Evolutionary conservation across 148 eudicot species (phyloP).

Genomic region (Rhododendron molle): DNA sequence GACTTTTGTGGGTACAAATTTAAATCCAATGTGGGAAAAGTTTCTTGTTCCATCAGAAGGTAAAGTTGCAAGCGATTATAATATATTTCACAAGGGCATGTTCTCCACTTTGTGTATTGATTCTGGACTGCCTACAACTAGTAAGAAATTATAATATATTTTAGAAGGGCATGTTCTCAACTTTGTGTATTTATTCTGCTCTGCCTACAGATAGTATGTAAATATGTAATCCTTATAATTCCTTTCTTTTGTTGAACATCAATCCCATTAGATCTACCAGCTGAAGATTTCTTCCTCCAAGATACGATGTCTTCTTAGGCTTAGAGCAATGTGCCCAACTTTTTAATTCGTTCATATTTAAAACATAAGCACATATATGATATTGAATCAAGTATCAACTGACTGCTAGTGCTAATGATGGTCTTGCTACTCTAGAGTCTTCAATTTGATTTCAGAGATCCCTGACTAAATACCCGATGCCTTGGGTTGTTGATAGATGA

Average conservation of each 20-base stretch:
- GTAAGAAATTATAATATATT: neutral
- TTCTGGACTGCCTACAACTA: neutral
- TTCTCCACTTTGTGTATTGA: neutral
- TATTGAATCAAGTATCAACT: neutral
- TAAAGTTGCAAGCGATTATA: constrained; percentile 18
- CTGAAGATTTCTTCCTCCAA: neutral
- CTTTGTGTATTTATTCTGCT: neutral
- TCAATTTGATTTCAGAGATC: neutral
- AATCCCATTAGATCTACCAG: neutral
- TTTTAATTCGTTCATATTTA: neutral
- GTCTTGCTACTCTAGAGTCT: neutral
- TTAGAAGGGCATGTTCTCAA: neutral
- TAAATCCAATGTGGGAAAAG: constrained; percentile 84
- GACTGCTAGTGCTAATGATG: neutral
- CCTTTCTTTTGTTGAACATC: neutral
- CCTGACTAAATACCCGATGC: neutral
- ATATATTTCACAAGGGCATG: neutral
- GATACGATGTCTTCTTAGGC: neutral
- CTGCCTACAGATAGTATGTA: neutral
- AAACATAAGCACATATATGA: neutral
- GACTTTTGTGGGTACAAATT: constrained; percentile 89
- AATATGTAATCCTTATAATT: neutral
- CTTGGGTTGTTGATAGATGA: constrained; percentile 51
- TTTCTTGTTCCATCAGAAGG: constrained; percentile 82
- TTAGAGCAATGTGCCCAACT: neutral